phyloP scores from a whole-genome alignment of 805 yeast species.

The Wickerhamiella shivajii region DNA sequence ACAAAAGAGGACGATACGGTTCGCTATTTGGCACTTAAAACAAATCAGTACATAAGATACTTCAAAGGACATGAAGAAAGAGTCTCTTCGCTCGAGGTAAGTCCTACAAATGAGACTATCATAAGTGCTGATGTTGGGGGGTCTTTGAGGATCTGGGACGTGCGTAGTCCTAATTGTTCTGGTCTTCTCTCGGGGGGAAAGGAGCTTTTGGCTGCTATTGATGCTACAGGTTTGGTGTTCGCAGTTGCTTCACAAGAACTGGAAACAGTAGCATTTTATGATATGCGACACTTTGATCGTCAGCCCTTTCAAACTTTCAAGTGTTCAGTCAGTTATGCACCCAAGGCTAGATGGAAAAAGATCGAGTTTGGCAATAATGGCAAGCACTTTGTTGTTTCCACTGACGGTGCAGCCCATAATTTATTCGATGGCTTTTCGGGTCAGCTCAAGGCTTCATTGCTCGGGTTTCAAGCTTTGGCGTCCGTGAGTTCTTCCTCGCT shows the following conservation, averaged over 20 bases:
- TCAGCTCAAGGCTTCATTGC: slow-evolving; percentile 30
- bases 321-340: slow-evolving; percentile 23
- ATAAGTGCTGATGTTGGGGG: slow-evolving; percentile 60
- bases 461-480: slow-evolving; percentile 33
- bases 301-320: slow-evolving; percentile 39
- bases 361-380: slow-evolving; percentile 73
- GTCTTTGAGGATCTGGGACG: slow-evolving; percentile 79
- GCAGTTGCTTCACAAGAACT: slow-evolving; percentile 43
- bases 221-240: slow-evolving; percentile 72
- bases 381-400: slow-evolving; percentile 42
- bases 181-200: slow-evolving; percentile 34
- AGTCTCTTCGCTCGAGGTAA: slow-evolving; percentile 58
- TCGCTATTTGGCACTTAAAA: slow-evolving; percentile 59
- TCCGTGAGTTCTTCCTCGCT: slow-evolving; percentile 32
- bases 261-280: slow-evolving; percentile 43
- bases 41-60: slow-evolving; percentile 69
- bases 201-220: slow-evolving; percentile 51
- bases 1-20: slow-evolving; percentile 50
- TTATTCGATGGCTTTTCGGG: slow-evolving; percentile 63
- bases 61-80: slow-evolving; percentile 75
- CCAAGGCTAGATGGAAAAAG: slow-evolving; percentile 38
- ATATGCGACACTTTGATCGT: slow-evolving; percentile 40
- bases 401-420: slow-evolving; percentile 42
- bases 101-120: slow-evolving; percentile 52
- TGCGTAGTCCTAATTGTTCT: slow-evolving; percentile 48